Evolutionary conservation across 2,329 filamentous ascomycete species (phyloP).

Genomic region (Cercospora canescens): DNA sequence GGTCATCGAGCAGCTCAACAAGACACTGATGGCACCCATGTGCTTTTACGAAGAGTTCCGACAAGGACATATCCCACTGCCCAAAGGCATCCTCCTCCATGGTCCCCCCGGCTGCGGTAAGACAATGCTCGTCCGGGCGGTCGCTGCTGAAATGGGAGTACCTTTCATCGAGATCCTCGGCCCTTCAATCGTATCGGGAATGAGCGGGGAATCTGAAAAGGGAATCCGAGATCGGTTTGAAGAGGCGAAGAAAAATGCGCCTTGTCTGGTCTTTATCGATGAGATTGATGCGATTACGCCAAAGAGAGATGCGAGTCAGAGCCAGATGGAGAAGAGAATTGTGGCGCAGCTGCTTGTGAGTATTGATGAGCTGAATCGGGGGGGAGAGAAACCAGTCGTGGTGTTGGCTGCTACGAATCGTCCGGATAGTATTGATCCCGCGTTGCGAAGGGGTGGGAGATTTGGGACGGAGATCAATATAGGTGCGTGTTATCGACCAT

Average conservation of each 20-base stretch:
- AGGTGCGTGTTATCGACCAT: conserved; percentile 43
- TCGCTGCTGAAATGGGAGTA: conserved; percentile 72
- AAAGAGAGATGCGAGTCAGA: conserved; percentile 78
- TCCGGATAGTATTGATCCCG: conserved; percentile 81
- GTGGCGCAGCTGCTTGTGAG: conserved; percentile 80
- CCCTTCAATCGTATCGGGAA: conserved; percentile 78
- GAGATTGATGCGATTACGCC: conserved; percentile 90
- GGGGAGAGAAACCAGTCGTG: conserved; percentile 71
- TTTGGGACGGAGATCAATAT: conserved; percentile 87
- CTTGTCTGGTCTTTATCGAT: conserved; percentile 88
- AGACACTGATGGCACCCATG: conserved; percentile 73
- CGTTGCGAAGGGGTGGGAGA: conserved; percentile 69
- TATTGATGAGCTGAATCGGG: conserved; percentile 75
- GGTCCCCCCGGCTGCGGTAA: conserved; percentile 86
- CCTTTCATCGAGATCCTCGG: conserved; percentile 82
- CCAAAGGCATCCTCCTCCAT: conserved; percentile 74
- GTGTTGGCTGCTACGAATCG: conserved; percentile 89
- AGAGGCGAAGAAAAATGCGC: conserved; percentile 80
- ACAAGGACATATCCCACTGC: conserved; percentile 65
- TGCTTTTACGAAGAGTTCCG: conserved; percentile 66
- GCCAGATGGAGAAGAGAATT: conserved; percentile 87
- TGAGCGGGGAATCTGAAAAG: conserved; percentile 88
- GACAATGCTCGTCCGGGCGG: conserved; percentile 78
- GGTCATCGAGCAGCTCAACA: conserved; percentile 67
- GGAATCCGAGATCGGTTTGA: conserved; percentile 84